A percentile compares a stretch with the other conserved stretches of the same genome.
Conservation (phyloP, 805 yeast species). For the Tetrapisispora pingtungensis region DNA sequence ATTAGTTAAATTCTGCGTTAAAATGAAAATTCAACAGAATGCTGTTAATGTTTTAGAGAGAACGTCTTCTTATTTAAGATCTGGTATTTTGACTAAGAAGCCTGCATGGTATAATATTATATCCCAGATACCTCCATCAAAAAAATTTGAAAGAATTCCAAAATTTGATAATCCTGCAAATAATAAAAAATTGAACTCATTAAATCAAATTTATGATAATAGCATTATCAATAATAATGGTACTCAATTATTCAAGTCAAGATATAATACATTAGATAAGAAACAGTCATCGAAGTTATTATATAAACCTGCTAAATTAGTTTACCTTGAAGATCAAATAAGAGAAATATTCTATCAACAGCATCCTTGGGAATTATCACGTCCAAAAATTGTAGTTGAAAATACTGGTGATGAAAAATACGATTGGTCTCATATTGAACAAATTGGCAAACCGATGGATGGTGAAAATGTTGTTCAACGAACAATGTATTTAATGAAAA, state of each 20-base stretch:
- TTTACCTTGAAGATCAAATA: slow-evolving; percentile 56
- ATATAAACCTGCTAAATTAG: slow-evolving; percentile 25
- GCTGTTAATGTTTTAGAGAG: slow-evolving; percentile 73
- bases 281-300: slow-evolving; percentile 10
- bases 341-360: slow-evolving; percentile 77
- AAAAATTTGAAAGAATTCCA: slow-evolving; percentile 36
- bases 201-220: slow-evolving; percentile 3
- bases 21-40: slow-evolving; percentile 63
- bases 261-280: slow-evolving; percentile 19
- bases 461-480: slow-evolving; percentile 86
- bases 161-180: slow-evolving; percentile 19
- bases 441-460: slow-evolving; percentile 62
- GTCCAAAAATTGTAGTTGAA: slow-evolving; percentile 78
- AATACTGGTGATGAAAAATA: slow-evolving; percentile 47
- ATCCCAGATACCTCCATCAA: slow-evolving; percentile 70
- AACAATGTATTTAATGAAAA: slow-evolving; percentile 44
- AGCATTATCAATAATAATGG: slow-evolving; percentile 12
- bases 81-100: slow-evolving; percentile 57
- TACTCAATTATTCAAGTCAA: slow-evolving; percentile 26
- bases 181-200: slow-evolving; percentile 5
- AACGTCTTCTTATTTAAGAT: slow-evolving; percentile 63
- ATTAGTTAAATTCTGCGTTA: too few relatives aligned
- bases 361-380: slow-evolving; percentile 96
- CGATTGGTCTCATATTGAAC: slow-evolving; percentile 77
- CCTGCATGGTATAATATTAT: slow-evolving; percentile 91